phyloP scores from a whole-genome alignment of 495 filamentous ascomycete genomes.

The Evansstolkia leycettana region DNA sequence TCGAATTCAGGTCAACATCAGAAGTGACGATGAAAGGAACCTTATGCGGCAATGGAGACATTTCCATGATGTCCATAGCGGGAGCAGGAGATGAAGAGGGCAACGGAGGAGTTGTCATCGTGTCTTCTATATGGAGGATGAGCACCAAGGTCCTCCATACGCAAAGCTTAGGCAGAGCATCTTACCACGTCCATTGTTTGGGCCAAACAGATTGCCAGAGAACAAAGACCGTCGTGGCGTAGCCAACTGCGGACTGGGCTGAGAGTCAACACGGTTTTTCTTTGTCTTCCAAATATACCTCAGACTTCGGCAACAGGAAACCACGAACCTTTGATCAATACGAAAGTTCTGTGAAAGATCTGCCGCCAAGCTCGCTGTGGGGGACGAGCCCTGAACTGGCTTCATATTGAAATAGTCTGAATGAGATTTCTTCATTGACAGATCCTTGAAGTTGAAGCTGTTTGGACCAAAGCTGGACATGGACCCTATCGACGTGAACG shows the following conservation, averaged over 20 bases:
- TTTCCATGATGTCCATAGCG: slow-evolving; percentile 79
- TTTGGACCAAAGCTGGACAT: slow-evolving; percentile 45
- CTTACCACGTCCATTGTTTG: slow-evolving; percentile 62
- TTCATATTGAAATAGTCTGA: slow-evolving; percentile 65
- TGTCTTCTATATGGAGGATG: slow-evolving; percentile 32
- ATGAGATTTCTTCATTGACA: slow-evolving; percentile 53
- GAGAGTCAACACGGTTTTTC: slow-evolving; percentile 15
- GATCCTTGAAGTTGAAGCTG: slow-evolving; percentile 60
- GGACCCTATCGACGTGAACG: slow-evolving; percentile 35
- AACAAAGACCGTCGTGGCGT: slow-evolving; percentile 92
- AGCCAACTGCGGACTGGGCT: slow-evolving; percentile 69
- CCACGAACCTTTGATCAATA: slow-evolving; percentile 70
- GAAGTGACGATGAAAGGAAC: slow-evolving; percentile 44
- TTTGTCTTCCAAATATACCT: slow-evolving; percentile 4
- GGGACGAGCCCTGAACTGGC: slow-evolving; percentile 71
- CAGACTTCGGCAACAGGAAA: too few relatives aligned
- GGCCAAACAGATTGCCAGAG: slow-evolving; percentile 60
- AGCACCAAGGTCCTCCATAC: slow-evolving; percentile 3
- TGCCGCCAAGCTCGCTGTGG: slow-evolving; percentile 76
- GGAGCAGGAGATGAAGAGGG: slow-evolving; percentile 69
- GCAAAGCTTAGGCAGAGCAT: slow-evolving; percentile 5
- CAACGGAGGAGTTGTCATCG: slow-evolving; percentile 71
- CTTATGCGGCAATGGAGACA: slow-evolving; percentile 91
- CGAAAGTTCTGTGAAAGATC: slow-evolving; percentile 96
- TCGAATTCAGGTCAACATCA: slow-evolving; percentile 53